Evolutionary conservation across 805 yeast genomes (phyloP).

Genomic region (Candida maesae): DNA sequence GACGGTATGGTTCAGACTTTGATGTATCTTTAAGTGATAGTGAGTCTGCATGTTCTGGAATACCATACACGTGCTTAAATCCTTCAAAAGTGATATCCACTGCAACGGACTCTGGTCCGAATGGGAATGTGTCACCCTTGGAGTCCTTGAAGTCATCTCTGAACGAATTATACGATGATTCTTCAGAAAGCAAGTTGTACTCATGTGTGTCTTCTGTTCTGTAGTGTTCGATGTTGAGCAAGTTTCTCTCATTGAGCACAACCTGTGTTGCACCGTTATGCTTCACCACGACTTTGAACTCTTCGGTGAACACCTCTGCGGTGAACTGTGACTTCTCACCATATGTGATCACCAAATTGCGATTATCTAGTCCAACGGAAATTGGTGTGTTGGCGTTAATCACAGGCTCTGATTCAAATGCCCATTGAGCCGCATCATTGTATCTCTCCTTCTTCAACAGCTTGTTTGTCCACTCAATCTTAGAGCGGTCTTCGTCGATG

Average conservation of each 20-base stretch:
- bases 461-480: conserved; percentile 21
- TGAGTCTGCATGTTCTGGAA: conserved; percentile 93
- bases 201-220: conserved; percentile 45
- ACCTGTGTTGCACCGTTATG: conserved; percentile 46
- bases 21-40: conserved; percentile 69
- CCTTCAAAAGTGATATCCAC: conserved; percentile 67
- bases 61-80: conserved; percentile 74
- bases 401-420: conserved; percentile 37
- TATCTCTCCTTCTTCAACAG: conserved; percentile 47
- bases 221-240: conserved; percentile 81
- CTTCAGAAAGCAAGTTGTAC: conserved; percentile 48
- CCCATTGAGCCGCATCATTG: conserved; percentile 57
- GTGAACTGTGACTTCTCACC: conserved; percentile 39
- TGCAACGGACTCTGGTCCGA: conserved; percentile 90
- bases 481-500: conserved; percentile 55
- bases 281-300: conserved; percentile 48
- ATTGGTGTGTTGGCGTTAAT: conserved; percentile 6
- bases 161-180: conserved; percentile 64
- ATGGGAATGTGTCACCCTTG: conserved; percentile 56
- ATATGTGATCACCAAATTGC: conserved; percentile 27
- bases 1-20: conserved; percentile 68
- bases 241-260: conserved; percentile 61
- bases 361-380: conserved; percentile 19
- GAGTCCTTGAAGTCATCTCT: conserved; percentile 69
- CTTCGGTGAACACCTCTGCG: conserved; percentile 40